Percentiles rank a stretch among this genome's conserved stretches.
These are phyloP conservation scores for Sanghuangporus weigelae DNA, from an alignment of 1,284 basidiomycete species.

Conservation along the genomic window DNA sequence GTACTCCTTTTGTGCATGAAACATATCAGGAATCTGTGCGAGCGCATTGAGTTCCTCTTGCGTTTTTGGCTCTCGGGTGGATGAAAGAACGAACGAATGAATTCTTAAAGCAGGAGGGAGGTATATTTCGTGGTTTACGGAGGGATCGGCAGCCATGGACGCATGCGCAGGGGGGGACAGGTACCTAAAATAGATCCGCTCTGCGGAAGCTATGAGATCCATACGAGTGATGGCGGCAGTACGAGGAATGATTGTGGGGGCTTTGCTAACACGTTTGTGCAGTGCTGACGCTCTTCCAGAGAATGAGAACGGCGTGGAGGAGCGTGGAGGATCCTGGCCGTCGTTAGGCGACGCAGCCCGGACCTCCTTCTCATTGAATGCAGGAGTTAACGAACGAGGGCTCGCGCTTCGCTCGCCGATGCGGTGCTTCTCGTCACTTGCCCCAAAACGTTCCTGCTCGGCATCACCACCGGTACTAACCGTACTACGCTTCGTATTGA, in stretches of 20 bases:
- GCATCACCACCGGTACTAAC: conserved; percentile 57
- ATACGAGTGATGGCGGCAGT: conserved; percentile 85
- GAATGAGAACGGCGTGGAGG: conserved; percentile 75
- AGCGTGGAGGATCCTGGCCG: conserved; percentile 46
- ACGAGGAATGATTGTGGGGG: conserved; percentile 85
- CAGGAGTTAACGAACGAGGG: conserved; percentile 36
- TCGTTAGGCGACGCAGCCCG: conserved; percentile 47
- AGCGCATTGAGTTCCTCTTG: conserved; percentile 71
- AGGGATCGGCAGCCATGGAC: conserved; percentile 39
- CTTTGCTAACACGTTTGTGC: conserved; percentile 69
- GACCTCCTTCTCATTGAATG: conserved; percentile 37
- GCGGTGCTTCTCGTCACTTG: conserved; percentile 40
- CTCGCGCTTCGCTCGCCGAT: conserved; percentile 45
- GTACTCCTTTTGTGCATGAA: conserved; percentile 96
- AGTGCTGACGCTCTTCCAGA: conserved; percentile 66
- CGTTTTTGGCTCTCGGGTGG: conserved; percentile 63
- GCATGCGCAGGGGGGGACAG: conserved; percentile 69
- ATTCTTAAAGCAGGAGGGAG: conserved; percentile 83
- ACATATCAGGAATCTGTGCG: conserved; percentile 94
- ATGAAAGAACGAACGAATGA: conserved; percentile 70
- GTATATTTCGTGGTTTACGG: conserved; percentile 89
- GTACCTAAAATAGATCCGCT: conserved; percentile 93
- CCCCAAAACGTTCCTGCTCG: conserved; percentile 60
- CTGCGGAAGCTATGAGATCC: conserved; percentile 89
- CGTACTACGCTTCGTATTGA: conserved; percentile 66